Conservation (phyloP, 2,329 filamentous ascomycete genomes). For the Teratosphaeria pseudoeucalypti region DNA sequence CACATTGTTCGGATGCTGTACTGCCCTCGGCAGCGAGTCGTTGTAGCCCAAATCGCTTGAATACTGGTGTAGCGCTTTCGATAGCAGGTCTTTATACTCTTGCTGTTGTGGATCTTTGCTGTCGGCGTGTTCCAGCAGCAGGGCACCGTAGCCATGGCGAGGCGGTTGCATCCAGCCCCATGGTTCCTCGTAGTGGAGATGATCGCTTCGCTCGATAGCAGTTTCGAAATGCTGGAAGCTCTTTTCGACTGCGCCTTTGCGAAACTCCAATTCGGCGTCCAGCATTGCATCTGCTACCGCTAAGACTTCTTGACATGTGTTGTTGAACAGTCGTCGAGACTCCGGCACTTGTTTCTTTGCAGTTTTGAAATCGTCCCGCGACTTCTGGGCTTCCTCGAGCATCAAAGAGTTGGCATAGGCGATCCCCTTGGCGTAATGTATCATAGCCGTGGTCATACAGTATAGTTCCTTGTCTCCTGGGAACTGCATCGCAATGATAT, state of each 20-base stretch:
- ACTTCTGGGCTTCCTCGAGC: conserved; percentile 43
- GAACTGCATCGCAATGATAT: conserved; percentile 47
- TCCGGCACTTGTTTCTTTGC: conserved; percentile 44
- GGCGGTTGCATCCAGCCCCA: conserved; percentile 73
- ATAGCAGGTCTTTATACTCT: background rate
- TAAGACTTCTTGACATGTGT: conserved; percentile 54
- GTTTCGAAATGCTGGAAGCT: conserved; percentile 44
- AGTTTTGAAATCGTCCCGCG: conserved; percentile 42
- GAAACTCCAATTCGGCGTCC: conserved; percentile 61
- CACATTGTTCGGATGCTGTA: background rate
- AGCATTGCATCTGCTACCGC: conserved; percentile 53
- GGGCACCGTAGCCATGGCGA: conserved; percentile 57
- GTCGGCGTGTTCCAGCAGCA: conserved; percentile 51
- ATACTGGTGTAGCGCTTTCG: background rate
- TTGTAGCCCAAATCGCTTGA: background rate
- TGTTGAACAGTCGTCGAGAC: conserved; percentile 59
- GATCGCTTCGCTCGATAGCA: conserved; percentile 50
- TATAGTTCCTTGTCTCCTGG: conserved; percentile 53
- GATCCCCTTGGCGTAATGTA: conserved; percentile 57
- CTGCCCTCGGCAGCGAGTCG: background rate
- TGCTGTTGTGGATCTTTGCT: background rate
- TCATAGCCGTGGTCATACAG: conserved; percentile 58
- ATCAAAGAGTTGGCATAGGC: conserved; percentile 51
- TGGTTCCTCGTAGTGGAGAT: conserved; percentile 58
- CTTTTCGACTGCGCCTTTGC: background rate